Conservation (phyloP, 306 rosid species). For the Purshia tridentata region DNA sequence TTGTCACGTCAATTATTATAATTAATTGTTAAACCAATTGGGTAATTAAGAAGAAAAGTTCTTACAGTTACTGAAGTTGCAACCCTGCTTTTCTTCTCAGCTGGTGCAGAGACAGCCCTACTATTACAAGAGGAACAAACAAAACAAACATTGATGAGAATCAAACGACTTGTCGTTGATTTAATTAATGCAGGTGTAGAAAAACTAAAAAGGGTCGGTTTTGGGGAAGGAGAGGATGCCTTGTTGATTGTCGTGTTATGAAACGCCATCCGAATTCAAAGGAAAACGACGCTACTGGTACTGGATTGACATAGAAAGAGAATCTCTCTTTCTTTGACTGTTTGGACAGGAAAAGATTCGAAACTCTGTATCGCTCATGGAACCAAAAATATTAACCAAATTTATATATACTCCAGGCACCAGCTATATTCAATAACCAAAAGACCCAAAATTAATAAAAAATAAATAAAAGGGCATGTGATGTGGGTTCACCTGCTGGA, state of each 20-base stretch:
- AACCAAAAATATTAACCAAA: neutral
- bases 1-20: too few relatives aligned
- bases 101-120: neutral
- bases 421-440: neutral
- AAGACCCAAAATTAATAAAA: neutral
- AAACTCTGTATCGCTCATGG: neutral
- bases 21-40: neutral
- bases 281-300: conserved; percentile 6
- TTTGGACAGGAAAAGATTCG: neutral
- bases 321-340: neutral
- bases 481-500: conserved; percentile 27
- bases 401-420: neutral
- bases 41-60: neutral
- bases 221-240: neutral
- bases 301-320: conserved; percentile 9
- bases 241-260: neutral
- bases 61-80: neutral
- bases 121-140: neutral
- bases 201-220: neutral
- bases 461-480: neutral
- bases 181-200: neutral
- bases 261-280: neutral
- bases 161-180: neutral
- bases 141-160: too few relatives aligned
- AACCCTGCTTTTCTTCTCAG: conserved; percentile 8